Evolutionary conservation across 208 protist species (phyloP).

Genomic region (Leishmania tropica): DNA sequence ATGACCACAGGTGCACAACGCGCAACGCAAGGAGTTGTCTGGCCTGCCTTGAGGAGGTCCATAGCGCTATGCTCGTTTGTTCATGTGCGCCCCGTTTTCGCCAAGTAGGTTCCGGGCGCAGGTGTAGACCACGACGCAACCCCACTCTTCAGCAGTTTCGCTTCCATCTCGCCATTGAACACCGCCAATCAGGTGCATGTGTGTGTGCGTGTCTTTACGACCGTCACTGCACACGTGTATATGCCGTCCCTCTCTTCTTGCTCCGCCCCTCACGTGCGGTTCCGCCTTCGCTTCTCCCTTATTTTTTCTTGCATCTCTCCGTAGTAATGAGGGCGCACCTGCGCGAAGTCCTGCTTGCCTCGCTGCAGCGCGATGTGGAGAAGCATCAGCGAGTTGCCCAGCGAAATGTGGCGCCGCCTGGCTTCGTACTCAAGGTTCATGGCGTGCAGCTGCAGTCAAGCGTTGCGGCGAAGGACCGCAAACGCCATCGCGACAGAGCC

Average conservation of each 20-base stretch:
- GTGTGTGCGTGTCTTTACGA: neutral
- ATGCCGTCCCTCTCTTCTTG: neutral
- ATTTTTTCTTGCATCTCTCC: neutral
- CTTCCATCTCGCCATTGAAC: neutral
- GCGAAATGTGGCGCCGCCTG: neutral
- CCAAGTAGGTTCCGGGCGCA: too few species aligned
- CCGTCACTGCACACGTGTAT: neutral
- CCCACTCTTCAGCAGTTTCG: neutral
- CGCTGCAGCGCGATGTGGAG: conserved; percentile 1
- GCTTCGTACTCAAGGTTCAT: neutral
- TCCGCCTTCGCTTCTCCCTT: neutral
- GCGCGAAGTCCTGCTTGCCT: neutral
- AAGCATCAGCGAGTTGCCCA: conserved; percentile 1
- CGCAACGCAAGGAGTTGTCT: neutral
- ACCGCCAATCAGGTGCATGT: neutral
- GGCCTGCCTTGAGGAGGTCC: neutral
- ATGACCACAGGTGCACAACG: neutral
- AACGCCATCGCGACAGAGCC: neutral
- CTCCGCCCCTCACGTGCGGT: neutral
- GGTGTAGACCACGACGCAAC: neutral
- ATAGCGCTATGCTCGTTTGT: neutral
- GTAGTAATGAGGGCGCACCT: conserved; percentile 2
- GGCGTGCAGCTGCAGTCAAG: neutral
- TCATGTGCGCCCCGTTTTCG: too few species aligned
- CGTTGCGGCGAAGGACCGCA: neutral